Conservation (phyloP, 1,139 yeast species). For the Kodamaea arcana region DNA sequence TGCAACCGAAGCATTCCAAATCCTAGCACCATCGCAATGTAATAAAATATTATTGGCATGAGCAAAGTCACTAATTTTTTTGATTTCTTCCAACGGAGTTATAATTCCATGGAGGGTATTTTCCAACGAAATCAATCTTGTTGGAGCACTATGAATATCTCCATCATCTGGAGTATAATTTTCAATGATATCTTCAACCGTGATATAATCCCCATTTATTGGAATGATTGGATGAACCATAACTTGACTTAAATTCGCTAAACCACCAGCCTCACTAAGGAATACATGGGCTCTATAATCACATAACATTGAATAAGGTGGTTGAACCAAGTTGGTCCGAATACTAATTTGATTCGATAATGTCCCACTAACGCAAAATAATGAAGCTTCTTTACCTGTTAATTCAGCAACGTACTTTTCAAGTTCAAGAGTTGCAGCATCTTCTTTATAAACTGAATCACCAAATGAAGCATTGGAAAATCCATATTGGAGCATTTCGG, state of each 20-base stretch:
- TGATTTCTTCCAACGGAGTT: constrained; percentile 40
- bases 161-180: constrained; percentile 45
- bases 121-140: constrained; percentile 43
- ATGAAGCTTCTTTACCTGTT: constrained; percentile 80
- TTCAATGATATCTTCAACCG: constrained; percentile 36
- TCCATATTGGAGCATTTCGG: constrained; percentile 37
- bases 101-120: constrained; percentile 45
- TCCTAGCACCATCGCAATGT: constrained; percentile 46
- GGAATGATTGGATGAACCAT: constrained; percentile 87
- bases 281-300: constrained; percentile 85
- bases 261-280: constrained; percentile 84
- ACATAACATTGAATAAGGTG: constrained; percentile 82
- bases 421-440: constrained; percentile 59
- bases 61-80: constrained; percentile 35
- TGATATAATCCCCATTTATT: constrained; percentile 62
- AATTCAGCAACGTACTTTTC: constrained; percentile 64
- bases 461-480: constrained; percentile 57
- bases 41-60: constrained; percentile 29
- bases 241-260: constrained; percentile 85
- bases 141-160: constrained; percentile 47
- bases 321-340: constrained; percentile 73
- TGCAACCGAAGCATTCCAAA: constrained; percentile 44
- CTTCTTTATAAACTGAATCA: constrained; percentile 88
- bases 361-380: constrained; percentile 87
- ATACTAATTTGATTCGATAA: constrained; percentile 85